phyloP scores from a whole-genome alignment of 2,329 filamentous ascomycete species.

The Botryotinia calthae region DNA sequence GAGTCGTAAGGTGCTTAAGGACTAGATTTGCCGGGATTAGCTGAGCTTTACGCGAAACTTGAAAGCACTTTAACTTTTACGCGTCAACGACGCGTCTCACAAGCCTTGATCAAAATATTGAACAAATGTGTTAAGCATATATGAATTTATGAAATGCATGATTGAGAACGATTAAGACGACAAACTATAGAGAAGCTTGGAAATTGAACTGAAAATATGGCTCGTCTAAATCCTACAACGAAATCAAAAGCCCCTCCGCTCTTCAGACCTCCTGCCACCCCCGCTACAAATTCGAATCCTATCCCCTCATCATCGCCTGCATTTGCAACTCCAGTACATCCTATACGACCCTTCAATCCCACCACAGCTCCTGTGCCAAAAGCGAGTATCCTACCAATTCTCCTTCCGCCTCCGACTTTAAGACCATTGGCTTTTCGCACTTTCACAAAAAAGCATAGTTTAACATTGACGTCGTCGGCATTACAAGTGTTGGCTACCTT shows the following conservation, averaged over 20 bases:
- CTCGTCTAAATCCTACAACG: constrained; percentile 28
- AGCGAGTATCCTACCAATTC: constrained; percentile 71
- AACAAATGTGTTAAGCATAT: background rate
- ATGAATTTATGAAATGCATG: background rate
- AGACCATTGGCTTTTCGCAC: constrained; percentile 90
- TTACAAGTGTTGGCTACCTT: constrained; percentile 83
- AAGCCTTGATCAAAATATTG: constrained; percentile 1
- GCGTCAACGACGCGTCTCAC: constrained; percentile 26
- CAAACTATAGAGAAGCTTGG: background rate
- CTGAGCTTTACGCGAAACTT: constrained; percentile 13
- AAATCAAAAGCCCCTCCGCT: constrained; percentile 34
- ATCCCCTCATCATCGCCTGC: constrained; percentile 87
- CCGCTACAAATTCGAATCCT: constrained; percentile 45
- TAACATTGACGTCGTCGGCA: constrained; percentile 85
- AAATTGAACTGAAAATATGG: constrained; percentile 28
- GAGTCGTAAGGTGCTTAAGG: background rate
- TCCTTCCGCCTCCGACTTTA: constrained; percentile 82
- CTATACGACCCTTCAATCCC: constrained; percentile 60
- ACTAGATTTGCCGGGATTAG: constrained; percentile 8
- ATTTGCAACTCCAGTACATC: constrained; percentile 83
- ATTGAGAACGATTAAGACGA: background rate
- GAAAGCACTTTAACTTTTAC: constrained; percentile 22
- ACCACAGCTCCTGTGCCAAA: constrained; percentile 28
- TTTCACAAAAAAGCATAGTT: constrained; percentile 95
- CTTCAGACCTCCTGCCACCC: constrained; percentile 34